Conservation (phyloP, 116 monocot genomes). For the Cymodocea nodosa region DNA sequence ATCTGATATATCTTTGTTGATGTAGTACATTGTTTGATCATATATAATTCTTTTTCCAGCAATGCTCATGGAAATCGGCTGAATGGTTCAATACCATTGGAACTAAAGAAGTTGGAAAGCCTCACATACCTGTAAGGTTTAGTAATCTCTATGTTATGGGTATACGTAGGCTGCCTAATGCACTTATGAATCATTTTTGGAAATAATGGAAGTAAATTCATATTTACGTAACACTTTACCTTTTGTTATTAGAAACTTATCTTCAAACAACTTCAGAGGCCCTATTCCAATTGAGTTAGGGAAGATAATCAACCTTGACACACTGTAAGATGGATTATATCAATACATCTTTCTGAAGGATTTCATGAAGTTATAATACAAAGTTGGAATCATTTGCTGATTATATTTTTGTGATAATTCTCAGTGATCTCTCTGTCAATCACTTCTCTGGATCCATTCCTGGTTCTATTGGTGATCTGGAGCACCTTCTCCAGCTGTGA, state of each 20-base stretch:
- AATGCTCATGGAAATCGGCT: slow-evolving; percentile 79
- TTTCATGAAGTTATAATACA: neutral
- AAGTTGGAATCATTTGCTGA: neutral
- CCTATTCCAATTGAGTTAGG: slow-evolving; percentile 69
- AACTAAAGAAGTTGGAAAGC: slow-evolving; percentile 77
- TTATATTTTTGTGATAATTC: neutral
- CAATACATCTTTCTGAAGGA: neutral
- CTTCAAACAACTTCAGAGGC: slow-evolving; percentile 75
- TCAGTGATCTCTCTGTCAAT: slow-evolving; percentile 84
- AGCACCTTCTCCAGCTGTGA: slow-evolving; percentile 92
- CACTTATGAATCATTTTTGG: neutral
- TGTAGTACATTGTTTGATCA: neutral
- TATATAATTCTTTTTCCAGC: slow-evolving; percentile 24
- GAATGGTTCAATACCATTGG: slow-evolving; percentile 76
- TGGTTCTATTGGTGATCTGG: slow-evolving; percentile 77
- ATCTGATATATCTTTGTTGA: neutral
- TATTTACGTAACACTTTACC: neutral
- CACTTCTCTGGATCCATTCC: slow-evolving; percentile 70
- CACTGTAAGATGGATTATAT: slow-evolving; percentile 38
- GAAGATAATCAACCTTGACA: slow-evolving; percentile 76
- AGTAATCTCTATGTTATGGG: neutral
- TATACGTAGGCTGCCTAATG: too few species aligned
- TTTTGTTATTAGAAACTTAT: slow-evolving; percentile 55
- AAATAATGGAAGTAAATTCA: neutral
- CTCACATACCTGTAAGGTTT: slow-evolving; percentile 81